Percentiles rank a stretch among this genome's conserved stretches.
Evolutionary conservation across 1,284 basidiomycete genomes (phyloP).

Genomic region (Baeospora myosura): DNA sequence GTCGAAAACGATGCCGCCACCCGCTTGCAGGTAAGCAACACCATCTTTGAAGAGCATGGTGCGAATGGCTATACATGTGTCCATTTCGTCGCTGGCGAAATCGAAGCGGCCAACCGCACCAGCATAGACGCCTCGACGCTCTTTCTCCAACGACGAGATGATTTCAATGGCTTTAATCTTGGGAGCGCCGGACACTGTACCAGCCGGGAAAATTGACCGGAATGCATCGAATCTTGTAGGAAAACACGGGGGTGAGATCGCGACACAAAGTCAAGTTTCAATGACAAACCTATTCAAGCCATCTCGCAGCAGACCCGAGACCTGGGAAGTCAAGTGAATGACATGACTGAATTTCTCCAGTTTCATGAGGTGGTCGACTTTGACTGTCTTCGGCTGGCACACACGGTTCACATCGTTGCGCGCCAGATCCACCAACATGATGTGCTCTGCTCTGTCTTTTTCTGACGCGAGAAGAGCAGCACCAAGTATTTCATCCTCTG

Average conservation of each 20-base stretch:
- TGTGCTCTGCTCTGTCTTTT: conserved; percentile 97
- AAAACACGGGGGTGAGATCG: neutral
- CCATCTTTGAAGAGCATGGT: conserved; percentile 98
- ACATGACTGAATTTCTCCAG: conserved; percentile 98
- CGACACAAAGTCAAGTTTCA: conserved; percentile 6
- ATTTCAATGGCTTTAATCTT: conserved; percentile 99
- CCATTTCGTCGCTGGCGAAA: conserved; percentile 92
- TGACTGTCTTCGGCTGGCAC: conserved; percentile 91
- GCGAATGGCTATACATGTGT: conserved; percentile 97
- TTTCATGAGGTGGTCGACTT: conserved; percentile 92
- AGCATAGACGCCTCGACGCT: conserved; percentile 91
- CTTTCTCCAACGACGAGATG: conserved; percentile 80
- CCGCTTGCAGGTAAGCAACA: conserved; percentile 88
- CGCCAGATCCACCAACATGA: conserved; percentile 98
- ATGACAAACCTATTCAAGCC: conserved; percentile 67
- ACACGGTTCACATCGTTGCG: conserved; percentile 99
- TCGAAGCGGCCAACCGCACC: conserved; percentile 97
- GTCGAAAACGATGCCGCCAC: conserved; percentile 97
- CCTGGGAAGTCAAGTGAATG: conserved; percentile 94
- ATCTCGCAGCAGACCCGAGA: conserved; percentile 81
- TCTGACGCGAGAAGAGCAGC: conserved; percentile 73
- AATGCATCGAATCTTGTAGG: conserved; percentile 89
- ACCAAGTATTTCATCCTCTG: conserved; percentile 84
- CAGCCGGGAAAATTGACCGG: conserved; percentile 98
- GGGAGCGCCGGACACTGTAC: conserved; percentile 98